Evolutionary conservation across 352 stramenopile genomes (phyloP).

Genomic region (Thraustochytrium striatum): DNA sequence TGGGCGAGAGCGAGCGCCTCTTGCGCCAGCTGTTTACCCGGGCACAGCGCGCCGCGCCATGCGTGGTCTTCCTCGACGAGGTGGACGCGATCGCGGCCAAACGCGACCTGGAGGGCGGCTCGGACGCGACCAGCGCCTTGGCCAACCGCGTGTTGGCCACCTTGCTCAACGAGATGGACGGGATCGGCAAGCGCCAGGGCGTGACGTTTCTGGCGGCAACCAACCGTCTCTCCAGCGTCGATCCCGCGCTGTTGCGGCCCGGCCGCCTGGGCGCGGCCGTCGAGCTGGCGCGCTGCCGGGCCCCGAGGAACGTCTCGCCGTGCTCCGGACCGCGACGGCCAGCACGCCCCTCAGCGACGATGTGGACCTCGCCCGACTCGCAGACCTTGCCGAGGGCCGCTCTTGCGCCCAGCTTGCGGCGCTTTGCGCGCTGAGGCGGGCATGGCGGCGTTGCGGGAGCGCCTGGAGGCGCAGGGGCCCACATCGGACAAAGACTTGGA

Average conservation of each 20-base stretch:
- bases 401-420: conserved; percentile 78
- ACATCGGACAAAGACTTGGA: too few species aligned
- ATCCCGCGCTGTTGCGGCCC: conserved; percentile 75
- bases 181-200: conserved; percentile 75
- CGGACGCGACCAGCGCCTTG: neutral
- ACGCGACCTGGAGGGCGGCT: conserved; percentile 60
- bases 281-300: conserved; percentile 85
- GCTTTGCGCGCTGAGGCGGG: conserved; percentile 76
- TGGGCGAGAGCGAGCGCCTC: conserved; percentile 92
- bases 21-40: conserved; percentile 92
- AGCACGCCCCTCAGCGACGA: conserved; percentile 72
- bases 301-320: conserved; percentile 71
- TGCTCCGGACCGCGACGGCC: conserved; percentile 77
- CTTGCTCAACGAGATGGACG: conserved; percentile 88
- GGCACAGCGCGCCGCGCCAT: conserved; percentile 90
- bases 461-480: conserved; percentile 57
- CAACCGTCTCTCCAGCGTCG: conserved; percentile 75
- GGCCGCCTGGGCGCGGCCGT: conserved; percentile 75
- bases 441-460: conserved; percentile 71
- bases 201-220: conserved; percentile 80
- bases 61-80: conserved; percentile 99
- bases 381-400: conserved; percentile 88
- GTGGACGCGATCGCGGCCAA: conserved; percentile 93
- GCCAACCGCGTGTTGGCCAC: conserved; percentile 74
- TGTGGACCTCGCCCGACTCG: conserved; percentile 81